Evolutionary conservation across 2,329 filamentous ascomycete genomes (phyloP).

Genomic region (Alternaria incomplexa): DNA sequence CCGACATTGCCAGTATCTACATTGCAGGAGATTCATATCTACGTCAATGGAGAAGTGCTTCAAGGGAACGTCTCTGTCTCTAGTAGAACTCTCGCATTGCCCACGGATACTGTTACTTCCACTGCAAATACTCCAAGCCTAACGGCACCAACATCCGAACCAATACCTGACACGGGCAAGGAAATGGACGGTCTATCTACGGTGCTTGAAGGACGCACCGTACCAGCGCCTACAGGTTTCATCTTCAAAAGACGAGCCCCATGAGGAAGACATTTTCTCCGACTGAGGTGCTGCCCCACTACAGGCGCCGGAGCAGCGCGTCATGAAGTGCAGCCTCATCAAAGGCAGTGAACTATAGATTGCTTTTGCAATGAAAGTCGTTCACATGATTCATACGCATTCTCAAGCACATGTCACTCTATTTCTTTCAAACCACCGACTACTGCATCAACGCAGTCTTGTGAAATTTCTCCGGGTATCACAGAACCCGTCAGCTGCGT

Average conservation of each 20-base stretch:
- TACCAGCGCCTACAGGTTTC: conserved; percentile 10
- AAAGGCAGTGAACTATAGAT: background rate
- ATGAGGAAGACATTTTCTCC: background rate
- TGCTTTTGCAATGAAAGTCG: background rate
- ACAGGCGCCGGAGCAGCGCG: conserved; percentile 10
- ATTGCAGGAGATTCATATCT: conserved; percentile 22
- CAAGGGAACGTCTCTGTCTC: background rate
- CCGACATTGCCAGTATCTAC: conserved; percentile 4
- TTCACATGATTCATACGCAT: background rate
- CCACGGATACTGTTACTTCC: background rate
- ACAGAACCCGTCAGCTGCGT: background rate
- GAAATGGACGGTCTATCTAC: background rate
- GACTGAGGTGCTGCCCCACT: conserved; percentile 1
- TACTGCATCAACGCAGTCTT: background rate
- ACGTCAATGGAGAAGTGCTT: conserved; percentile 20
- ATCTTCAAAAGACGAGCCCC: background rate
- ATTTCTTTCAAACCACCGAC: background rate
- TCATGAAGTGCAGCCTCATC: conserved; percentile 12
- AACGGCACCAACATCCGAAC: background rate
- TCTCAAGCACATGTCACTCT: background rate
- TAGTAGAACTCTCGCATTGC: background rate
- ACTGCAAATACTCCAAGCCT: background rate
- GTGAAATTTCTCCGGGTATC: background rate
- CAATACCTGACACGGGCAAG: conserved; percentile 1
- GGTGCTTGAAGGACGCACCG: background rate